These are phyloP conservation scores for Trypethelium eluteriae DNA, from an alignment of 495 filamentous ascomycete genomes.

Conservation along the genomic window DNA sequence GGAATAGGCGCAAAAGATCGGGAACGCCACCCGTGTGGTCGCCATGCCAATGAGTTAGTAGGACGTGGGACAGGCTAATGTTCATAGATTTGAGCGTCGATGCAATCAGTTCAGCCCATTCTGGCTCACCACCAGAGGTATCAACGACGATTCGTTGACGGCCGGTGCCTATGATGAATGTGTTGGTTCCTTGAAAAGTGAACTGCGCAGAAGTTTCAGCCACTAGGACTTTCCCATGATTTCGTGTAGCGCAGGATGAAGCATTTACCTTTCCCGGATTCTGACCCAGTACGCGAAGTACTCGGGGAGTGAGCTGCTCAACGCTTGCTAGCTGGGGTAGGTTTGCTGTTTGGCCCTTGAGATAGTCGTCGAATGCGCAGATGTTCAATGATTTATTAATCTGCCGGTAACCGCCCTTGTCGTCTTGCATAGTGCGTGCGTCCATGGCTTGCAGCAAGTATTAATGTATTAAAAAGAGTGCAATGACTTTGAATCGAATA, in stretches of 20 bases:
- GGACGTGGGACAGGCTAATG: constrained; percentile 18
- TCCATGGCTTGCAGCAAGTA: too few species aligned
- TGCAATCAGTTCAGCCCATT: constrained; percentile 33
- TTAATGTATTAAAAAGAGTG: too few species aligned
- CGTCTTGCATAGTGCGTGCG: constrained; percentile 18
- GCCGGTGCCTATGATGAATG: constrained; percentile 73
- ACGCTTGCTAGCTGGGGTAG: constrained; percentile 37
- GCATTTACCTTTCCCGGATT: constrained; percentile 66
- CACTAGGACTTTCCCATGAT: neutral
- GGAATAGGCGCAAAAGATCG: constrained; percentile 19
- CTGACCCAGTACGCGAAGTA: constrained; percentile 57
- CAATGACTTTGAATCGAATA: neutral
- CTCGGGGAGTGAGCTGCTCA: constrained; percentile 37
- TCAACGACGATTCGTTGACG: constrained; percentile 64
- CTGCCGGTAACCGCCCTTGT: constrained; percentile 39
- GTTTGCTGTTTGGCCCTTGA: constrained; percentile 30
- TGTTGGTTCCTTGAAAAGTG: constrained; percentile 69
- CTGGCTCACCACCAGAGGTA: constrained; percentile 59
- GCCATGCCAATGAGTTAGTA: constrained; percentile 26
- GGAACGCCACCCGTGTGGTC: constrained; percentile 25
- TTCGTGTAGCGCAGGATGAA: neutral
- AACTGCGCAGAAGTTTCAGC: constrained; percentile 30
- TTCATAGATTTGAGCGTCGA: constrained; percentile 13
- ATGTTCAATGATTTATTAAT: constrained; percentile 44
- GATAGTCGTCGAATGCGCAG: constrained; percentile 42